Percentiles rank a stretch among this genome's conserved stretches.
These are phyloP conservation scores for Pseudogymnoascus sp. DNA, from an alignment of 2,329 filamentous ascomycete species.

Conservation along the genomic window DNA sequence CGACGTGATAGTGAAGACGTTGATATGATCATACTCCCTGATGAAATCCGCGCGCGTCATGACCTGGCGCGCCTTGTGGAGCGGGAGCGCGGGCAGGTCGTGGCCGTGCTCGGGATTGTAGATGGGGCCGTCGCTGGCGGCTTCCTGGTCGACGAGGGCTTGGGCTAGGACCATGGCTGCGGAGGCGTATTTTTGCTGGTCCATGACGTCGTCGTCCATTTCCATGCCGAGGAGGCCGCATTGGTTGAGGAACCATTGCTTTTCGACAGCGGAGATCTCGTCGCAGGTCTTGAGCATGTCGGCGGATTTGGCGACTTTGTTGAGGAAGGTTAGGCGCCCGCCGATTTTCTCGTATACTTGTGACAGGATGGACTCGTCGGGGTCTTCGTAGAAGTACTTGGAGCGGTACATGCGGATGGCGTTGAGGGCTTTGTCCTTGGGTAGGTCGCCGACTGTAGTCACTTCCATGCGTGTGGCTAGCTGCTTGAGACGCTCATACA, in stretches of 20 bases:
- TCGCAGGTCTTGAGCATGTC: conserved; percentile 78
- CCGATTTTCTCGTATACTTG: conserved; percentile 82
- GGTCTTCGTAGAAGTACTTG: conserved; percentile 63
- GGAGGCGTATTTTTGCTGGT: conserved; percentile 92
- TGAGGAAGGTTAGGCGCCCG: conserved; percentile 80
- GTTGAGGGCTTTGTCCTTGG: conserved; percentile 66
- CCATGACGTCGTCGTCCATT: conserved; percentile 97
- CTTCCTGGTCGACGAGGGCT: conserved; percentile 67
- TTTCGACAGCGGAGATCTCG: conserved; percentile 61
- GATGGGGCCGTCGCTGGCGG: conserved; percentile 28
- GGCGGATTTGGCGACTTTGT: conserved; percentile 75
- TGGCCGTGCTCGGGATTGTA: conserved; percentile 65
- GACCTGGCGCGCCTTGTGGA: conserved; percentile 79
- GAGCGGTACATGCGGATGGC: conserved; percentile 75
- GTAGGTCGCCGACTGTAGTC: conserved; percentile 74
- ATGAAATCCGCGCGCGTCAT: conserved; percentile 97
- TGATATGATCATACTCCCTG: conserved; percentile 82
- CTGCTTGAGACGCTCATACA: conserved; percentile 89
- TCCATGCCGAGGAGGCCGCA: conserved; percentile 69
- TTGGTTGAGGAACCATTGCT: conserved; percentile 73
- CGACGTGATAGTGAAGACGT: conserved; percentile 90
- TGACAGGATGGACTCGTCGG: conserved; percentile 51
- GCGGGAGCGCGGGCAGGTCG: conserved; percentile 69
- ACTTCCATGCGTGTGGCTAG: conserved; percentile 94
- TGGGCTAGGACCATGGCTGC: conserved; percentile 90